These are phyloP conservation scores for Camellia oleifera DNA, from an alignment of 179 eudicot species.

Conservation along the genomic window DNA sequence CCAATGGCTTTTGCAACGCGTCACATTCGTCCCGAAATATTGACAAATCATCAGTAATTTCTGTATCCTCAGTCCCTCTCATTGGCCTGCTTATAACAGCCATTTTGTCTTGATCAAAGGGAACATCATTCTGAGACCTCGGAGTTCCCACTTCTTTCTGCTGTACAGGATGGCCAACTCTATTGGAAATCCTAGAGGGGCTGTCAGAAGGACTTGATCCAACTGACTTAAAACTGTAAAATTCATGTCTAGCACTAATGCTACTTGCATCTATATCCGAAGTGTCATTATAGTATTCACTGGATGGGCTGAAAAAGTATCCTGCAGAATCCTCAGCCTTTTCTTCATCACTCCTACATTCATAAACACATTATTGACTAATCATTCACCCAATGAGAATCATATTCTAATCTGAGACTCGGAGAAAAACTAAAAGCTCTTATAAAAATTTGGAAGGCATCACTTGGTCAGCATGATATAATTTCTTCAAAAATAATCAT, in stretches of 20 bases:
- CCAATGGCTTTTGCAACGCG: slow-evolving; percentile 51
- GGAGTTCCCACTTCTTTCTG: slow-evolving; percentile 51
- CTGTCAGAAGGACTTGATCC: slow-evolving; percentile 86
- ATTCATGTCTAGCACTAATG: slow-evolving; percentile 68
- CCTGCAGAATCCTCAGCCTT: slow-evolving; percentile 60
- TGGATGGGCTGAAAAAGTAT: slow-evolving; percentile 55
- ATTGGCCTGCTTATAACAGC: slow-evolving; percentile 53
- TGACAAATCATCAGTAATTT: slow-evolving; percentile 36
- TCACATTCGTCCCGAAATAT: slow-evolving; percentile 31
- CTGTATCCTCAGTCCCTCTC: slow-evolving; percentile 34
- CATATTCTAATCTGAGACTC: not conserved
- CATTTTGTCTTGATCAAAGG: slow-evolving; percentile 38
- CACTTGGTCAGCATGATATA: not conserved
- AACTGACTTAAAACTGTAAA: slow-evolving; percentile 58
- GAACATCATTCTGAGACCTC: slow-evolving; percentile 38
- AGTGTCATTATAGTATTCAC: slow-evolving; percentile 53
- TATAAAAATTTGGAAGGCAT: not conserved
- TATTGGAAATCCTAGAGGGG: slow-evolving; percentile 78
- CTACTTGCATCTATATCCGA: slow-evolving; percentile 79
- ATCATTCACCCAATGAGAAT: not conserved
- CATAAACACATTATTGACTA: slow-evolving; percentile 1
- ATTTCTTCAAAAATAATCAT: not conserved
- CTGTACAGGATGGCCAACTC: slow-evolving; percentile 67
- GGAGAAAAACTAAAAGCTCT: not conserved
- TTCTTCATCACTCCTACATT: slow-evolving; percentile 81